Evolutionary conservation across 2,329 filamentous ascomycete species (phyloP).

Genomic region (Trichoderma breve): DNA sequence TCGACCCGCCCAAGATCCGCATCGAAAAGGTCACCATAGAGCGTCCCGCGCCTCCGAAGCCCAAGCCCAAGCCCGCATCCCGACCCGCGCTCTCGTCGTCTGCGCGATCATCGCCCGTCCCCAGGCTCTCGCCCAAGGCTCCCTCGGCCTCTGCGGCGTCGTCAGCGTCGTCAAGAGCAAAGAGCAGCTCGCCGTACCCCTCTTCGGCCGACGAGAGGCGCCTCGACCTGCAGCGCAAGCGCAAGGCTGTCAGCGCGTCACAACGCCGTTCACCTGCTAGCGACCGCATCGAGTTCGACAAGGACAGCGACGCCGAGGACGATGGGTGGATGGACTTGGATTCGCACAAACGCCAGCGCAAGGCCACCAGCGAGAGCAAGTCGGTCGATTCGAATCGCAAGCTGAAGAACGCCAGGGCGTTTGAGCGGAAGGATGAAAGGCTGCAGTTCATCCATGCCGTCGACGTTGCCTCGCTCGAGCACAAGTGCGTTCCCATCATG

Average conservation of each 20-base stretch:
- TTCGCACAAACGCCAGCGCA: constrained; percentile 49
- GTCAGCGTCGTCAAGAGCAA: constrained; percentile 31
- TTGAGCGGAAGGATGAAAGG: constrained; percentile 42
- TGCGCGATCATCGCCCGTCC: constrained; percentile 36
- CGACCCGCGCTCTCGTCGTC: constrained; percentile 27
- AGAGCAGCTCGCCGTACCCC: constrained; percentile 44
- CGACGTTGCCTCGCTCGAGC: constrained; percentile 51
- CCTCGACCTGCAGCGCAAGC: constrained; percentile 50
- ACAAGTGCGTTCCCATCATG: constrained; percentile 51
- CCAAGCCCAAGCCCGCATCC: constrained; percentile 35
- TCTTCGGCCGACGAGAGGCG: constrained; percentile 41
- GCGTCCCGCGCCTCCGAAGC: constrained; percentile 35
- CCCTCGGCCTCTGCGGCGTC: constrained; percentile 4
- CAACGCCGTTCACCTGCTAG: constrained; percentile 45
- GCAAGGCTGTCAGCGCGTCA: constrained; percentile 41
- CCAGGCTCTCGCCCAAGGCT: constrained; percentile 43
- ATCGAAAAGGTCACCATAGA: constrained; percentile 53
- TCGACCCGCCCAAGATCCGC: constrained; percentile 49
- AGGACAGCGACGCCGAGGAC: constrained; percentile 51
- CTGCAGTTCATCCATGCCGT: constrained; percentile 57
- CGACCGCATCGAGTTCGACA: constrained; percentile 50
- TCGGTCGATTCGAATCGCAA: constrained; percentile 47
- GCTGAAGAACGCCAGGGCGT: constrained; percentile 46
- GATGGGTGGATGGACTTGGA: constrained; percentile 53
- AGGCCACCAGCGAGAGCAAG: constrained; percentile 39